These are phyloP conservation scores for Lachnellula suecica DNA, from an alignment of 2,329 filamentous ascomycete genomes.

Conservation along the genomic window DNA sequence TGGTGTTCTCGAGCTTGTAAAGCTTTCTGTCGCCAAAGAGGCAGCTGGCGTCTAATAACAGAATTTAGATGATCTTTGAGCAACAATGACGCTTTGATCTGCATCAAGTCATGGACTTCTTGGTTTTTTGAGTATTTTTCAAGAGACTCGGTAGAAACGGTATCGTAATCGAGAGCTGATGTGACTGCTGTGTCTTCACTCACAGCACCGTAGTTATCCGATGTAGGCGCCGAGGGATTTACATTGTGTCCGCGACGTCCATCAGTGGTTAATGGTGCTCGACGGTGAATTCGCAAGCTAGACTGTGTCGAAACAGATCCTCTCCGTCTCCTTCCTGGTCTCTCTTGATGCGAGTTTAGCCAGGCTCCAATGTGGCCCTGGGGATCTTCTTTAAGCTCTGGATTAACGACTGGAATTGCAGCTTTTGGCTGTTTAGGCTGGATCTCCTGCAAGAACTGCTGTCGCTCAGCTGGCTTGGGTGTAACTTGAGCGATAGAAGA, in stretches of 20 bases:
- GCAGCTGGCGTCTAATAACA: conserved; percentile 17
- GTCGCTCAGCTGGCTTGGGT: conserved; percentile 2
- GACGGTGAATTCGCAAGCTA: conserved; percentile 26
- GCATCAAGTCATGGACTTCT: conserved; percentile 16
- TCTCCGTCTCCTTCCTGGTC: conserved; percentile 14
- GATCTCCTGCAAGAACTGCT: conserved; percentile 15
- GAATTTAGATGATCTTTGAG: conserved; percentile 21
- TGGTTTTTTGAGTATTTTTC: not conserved
- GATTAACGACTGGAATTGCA: conserved; percentile 8
- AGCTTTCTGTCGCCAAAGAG: conserved; percentile 27
- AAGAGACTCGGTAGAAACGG: not conserved
- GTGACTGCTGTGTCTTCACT: conserved; percentile 27
- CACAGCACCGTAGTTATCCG: conserved; percentile 19
- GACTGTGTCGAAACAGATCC: conserved; percentile 28
- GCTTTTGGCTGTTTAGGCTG: conserved; percentile 4
- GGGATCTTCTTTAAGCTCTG: conserved; percentile 4
- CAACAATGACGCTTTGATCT: conserved; percentile 25
- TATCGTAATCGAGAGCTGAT: conserved; percentile 20
- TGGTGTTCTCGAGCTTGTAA: conserved; percentile 35
- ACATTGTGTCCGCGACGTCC: conserved; percentile 1
- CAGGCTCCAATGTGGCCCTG: conserved; percentile 24
- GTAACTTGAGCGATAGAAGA: conserved; percentile 15
- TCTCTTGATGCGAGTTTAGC: conserved; percentile 20
- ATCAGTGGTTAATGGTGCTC: conserved; percentile 11
- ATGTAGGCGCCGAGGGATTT: conserved; percentile 12